Evolutionary conservation across 305 asterid genomes (phyloP).

Genomic region (Galium porrigens): DNA sequence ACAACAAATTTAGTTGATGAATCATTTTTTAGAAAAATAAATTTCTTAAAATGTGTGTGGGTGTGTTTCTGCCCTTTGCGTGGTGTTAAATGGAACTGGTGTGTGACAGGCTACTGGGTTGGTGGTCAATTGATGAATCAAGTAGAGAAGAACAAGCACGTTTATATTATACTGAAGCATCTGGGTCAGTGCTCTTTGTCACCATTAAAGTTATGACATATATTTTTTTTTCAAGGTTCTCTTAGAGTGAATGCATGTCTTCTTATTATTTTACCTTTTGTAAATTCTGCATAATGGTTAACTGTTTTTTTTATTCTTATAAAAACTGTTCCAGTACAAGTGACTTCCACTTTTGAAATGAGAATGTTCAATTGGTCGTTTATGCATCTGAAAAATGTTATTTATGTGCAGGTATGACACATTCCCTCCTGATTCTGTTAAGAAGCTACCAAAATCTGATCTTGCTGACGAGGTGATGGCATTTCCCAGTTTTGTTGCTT

Average conservation of each 20-base stretch:
- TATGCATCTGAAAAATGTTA: background rate
- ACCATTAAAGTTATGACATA: background rate
- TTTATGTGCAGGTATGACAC: constrained; percentile 51
- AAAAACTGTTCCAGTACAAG: background rate
- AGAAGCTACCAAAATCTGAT: constrained; percentile 76
- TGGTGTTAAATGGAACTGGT: constrained; percentile 11
- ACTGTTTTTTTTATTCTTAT: background rate
- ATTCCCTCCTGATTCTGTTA: constrained; percentile 70
- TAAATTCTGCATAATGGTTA: background rate
- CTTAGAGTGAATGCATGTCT: constrained; percentile 1
- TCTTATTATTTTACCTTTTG: background rate
- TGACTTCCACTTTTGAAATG: background rate
- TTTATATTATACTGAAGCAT: constrained; percentile 45
- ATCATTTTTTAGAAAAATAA: no score
- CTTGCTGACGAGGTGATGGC: constrained; percentile 67
- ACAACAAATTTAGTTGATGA: background rate
- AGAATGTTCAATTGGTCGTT: background rate
- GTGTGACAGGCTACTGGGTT: constrained; percentile 58
- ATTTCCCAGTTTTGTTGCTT: background rate
- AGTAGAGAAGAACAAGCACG: constrained; percentile 92
- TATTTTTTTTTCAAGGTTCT: background rate
- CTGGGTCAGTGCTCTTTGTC: constrained; percentile 39
- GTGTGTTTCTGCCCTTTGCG: background rate
- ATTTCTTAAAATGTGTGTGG: background rate
- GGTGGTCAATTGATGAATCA: constrained; percentile 97